Evolutionary conservation across 345 rosid species (phyloP), one percentile per base, ranked within the genome.

Genomic region (Hibiscus mutabilis): DNA sequence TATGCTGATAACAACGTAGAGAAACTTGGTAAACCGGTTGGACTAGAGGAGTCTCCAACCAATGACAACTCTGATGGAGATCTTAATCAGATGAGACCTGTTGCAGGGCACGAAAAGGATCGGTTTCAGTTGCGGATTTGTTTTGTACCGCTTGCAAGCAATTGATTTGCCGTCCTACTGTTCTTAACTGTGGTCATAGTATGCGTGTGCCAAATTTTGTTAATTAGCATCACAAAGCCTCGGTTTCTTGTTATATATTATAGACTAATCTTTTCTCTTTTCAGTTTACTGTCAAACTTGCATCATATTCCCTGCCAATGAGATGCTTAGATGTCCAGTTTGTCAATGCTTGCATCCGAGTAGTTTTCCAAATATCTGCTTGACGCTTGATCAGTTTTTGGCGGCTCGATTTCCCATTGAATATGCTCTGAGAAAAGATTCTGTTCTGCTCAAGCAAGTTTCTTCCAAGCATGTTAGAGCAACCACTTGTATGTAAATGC

Each of bases 121-220:
- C 72, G 71, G 68, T 89, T 70, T 82, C 86, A 22, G 68, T 67
- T 75, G 74, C 74, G n/a, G 94, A 89, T 79, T 85, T 84, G 73
- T 84, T 79, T 22, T 91, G 97, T 80, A 10, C 77, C 56, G 81
- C 86, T 53, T 93, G 97, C 87, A 85, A 85, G 72, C 84, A 89
- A 70, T 74, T 91, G 68, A 86, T 88, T 16, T 75, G 82, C 61
- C 83, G 60, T 71, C 92, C 97, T 0, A 82, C 88, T 37, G 87
- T 76, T 70, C 92, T 91, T 75, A 91, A 93, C 70, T 93, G 94
- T 59, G 96, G 97, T 74, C 96, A 93, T 76, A 97, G 98, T 93
- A 89, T 22, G 12, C 33, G 15, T 49, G 13, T 46, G 7, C 10
- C n/a, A 6, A 6, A 21, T 58, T 24, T 13, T 52, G 16, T 55